Evolutionary conservation across 202 grass and related monocot genomes (phyloP).

Genomic region (Brachypodium distachyon): DNA sequence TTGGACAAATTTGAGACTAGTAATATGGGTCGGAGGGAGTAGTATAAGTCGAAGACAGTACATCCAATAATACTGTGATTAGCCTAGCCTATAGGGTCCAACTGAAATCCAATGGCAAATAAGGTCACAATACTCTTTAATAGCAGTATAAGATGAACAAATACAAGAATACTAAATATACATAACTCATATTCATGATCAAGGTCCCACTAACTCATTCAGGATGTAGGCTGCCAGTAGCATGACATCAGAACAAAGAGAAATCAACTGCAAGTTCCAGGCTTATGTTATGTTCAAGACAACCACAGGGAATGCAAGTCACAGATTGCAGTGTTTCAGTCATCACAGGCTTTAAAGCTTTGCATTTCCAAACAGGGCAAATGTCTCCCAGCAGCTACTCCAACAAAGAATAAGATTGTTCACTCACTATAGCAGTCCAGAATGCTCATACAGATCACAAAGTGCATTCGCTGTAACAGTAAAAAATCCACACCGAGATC

Average conservation of each 20-base stretch:
- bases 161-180: too few relatives aligned
- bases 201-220: neutral
- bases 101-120: neutral
- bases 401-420: neutral
- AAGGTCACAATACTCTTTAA: neutral
- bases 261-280: neutral
- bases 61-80: neutral
- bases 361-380: neutral
- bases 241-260: neutral
- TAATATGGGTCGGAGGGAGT: too few relatives aligned
- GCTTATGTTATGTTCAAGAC: neutral
- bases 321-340: neutral
- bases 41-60: neutral
- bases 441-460: neutral
- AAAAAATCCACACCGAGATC: neutral
- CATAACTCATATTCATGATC: neutral
- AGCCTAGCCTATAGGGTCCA: neutral
- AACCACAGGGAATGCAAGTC: constrained; percentile 5
- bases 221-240: neutral
- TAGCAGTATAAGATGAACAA: neutral
- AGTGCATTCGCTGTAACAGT: neutral
- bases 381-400: neutral
- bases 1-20: too few relatives aligned
- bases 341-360: neutral
- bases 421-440: neutral